Conservation (phyloP, 805 yeast species). For the Saitoella complicata region DNA sequence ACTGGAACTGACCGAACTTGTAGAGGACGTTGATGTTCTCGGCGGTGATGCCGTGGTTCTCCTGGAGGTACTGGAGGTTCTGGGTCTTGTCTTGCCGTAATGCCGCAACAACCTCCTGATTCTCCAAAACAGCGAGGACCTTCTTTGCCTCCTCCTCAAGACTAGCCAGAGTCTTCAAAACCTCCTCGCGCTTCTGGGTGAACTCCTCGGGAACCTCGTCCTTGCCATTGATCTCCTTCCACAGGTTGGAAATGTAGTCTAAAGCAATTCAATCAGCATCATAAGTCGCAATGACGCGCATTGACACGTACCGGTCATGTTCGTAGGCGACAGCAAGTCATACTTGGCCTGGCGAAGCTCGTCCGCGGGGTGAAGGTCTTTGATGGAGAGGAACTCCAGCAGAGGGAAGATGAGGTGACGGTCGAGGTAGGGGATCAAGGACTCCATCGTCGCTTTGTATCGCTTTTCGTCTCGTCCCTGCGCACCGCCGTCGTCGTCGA, state of each 20-base stretch:
- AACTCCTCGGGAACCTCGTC: slow-evolving; percentile 6
- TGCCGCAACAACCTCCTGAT: slow-evolving; percentile 35
- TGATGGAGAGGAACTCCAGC: slow-evolving; percentile 30
- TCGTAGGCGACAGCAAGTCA: slow-evolving; percentile 40
- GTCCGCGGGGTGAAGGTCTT: slow-evolving; percentile 29
- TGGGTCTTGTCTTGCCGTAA: slow-evolving; percentile 40
- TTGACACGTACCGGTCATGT: slow-evolving; percentile 26
- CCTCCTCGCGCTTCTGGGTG: slow-evolving; percentile 9
- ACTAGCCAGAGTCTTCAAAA: slow-evolving; percentile 6
- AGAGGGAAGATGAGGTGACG: slow-evolving; percentile 42
- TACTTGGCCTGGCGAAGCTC: slow-evolving; percentile 33
- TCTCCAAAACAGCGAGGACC: slow-evolving; percentile 30
- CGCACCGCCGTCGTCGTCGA: slow-evolving; percentile 26
- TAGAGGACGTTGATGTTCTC: slow-evolving; percentile 35
- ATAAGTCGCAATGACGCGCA: too few species aligned
- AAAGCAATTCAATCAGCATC: too few species aligned
- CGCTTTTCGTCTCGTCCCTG: slow-evolving; percentile 41
- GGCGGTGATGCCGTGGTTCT: slow-evolving; percentile 27
- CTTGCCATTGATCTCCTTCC: slow-evolving; percentile 1
- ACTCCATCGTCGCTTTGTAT: slow-evolving; percentile 22
- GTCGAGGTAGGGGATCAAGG: slow-evolving; percentile 40
- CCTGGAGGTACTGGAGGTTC: slow-evolving; percentile 32
- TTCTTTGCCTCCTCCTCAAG: slow-evolving; percentile 29
- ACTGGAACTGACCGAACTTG: slow-evolving; percentile 45
- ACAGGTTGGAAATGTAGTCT: slow-evolving; percentile 1